Evolutionary conservation across 2,329 filamentous ascomycete species (phyloP), one percentile per base, ranked within the genome.

Genomic region (Pseudopyrenochaeta lycopersici): DNA sequence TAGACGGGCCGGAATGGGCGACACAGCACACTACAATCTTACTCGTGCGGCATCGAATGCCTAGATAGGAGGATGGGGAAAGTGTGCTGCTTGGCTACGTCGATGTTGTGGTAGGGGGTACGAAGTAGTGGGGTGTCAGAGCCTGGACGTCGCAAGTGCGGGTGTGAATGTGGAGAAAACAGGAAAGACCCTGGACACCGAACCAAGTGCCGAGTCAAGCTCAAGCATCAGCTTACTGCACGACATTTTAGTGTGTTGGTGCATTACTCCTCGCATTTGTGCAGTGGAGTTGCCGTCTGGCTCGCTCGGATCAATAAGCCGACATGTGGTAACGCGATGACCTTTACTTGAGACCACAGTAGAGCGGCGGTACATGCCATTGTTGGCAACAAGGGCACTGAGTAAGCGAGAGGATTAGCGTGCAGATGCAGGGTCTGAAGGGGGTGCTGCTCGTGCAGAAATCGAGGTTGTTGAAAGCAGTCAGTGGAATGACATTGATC

Each of bases 241-340:
- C 60, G 58, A 62, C 62, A 65, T 65, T 58, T 65, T 65, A 65
- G 62, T 42, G 54, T 36, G 23, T 42, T 29, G 33, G 36, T 30
- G 36, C n/a, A 12, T 20, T 52, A 43, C 49, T 43, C 46, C 44
- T 58, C 58, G 38, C 39, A 38, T 40, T n/a, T 54, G 58, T 63
- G 60, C 60, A 63, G 60, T 49, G 44, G n/a, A 54, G 30, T 35
- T 49, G 41, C 45, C 27, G 15, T 49, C 56, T 50, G 49, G 55
- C 52, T 65, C 44, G 62, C 48, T 53, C 62, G 58, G 60, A 54
- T 40, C 32, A 52, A 49, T 41, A 55, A 40, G 48, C 62, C 62
- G 62, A 58, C 36, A 32, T 32, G 52, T 44, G 57, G 54, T 51
- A 46, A 50, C 46, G 50, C 46, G 47, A 20, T 48, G 33, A 51